Conservation (phyloP, 768 basidiomycete genomes). For the Lenzites betulinus region DNA sequence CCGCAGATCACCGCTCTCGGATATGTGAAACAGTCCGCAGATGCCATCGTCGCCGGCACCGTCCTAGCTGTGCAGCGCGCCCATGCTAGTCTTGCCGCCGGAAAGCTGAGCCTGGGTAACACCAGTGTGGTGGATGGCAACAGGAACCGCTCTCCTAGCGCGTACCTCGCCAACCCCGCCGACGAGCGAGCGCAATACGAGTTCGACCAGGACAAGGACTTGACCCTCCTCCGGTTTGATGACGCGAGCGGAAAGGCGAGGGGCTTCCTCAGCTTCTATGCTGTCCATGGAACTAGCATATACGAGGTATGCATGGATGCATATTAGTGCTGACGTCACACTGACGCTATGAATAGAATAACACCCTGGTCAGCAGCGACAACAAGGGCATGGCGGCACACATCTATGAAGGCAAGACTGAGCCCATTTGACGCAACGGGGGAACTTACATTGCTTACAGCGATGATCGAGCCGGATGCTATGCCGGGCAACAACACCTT, state of each 20-base stretch:
- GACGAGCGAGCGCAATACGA: conserved; percentile 67
- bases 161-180: conserved; percentile 75
- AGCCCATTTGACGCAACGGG: not conserved
- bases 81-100: conserved; percentile 60
- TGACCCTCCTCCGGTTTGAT: conserved; percentile 68
- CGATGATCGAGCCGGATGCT: conserved; percentile 59
- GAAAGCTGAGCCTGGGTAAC: conserved; percentile 65
- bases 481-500: conserved; percentile 73
- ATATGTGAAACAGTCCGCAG: conserved; percentile 69
- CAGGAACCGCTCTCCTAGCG: conserved; percentile 73
- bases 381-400: conserved; percentile 89
- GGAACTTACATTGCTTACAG: conserved; percentile 33
- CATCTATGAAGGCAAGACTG: conserved; percentile 64
- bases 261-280: conserved; percentile 73
- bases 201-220: conserved; percentile 73
- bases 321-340: too few relatives aligned
- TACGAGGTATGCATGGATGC: conserved; percentile 55
- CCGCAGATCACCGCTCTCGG: conserved; percentile 77
- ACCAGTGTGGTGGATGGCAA: conserved; percentile 70
- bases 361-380: conserved; percentile 77
- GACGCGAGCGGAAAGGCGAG: conserved; percentile 56
- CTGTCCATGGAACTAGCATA: conserved; percentile 81
- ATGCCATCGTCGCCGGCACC: conserved; percentile 71
- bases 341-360: conserved; percentile 52
- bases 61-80: conserved; percentile 70